Evolutionary conservation across 2,329 filamentous ascomycete species (phyloP).

Genomic region (Phyllosticta paracitricarpa): DNA sequence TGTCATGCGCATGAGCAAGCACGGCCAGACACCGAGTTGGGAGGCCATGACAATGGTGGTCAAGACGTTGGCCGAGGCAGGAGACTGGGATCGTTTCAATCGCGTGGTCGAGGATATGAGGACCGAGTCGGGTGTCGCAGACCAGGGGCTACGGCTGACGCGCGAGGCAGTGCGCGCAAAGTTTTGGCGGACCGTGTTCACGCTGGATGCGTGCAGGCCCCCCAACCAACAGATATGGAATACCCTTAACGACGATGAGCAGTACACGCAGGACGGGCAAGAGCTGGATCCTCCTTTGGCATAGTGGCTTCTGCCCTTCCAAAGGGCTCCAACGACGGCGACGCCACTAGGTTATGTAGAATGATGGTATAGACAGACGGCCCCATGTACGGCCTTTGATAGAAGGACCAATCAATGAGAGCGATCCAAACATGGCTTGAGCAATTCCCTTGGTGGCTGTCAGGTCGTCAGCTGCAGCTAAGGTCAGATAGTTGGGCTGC

Average conservation of each 20-base stretch:
- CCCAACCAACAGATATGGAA: not conserved
- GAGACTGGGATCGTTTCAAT: constrained; percentile 17
- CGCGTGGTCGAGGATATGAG: not conserved
- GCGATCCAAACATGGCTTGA: not conserved
- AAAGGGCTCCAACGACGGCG: not conserved
- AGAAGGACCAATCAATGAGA: not conserved
- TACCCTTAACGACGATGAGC: not conserved
- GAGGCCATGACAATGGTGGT: constrained; percentile 29
- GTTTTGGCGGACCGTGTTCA: constrained; percentile 2
- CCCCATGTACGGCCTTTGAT: not conserved
- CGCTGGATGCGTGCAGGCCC: not conserved
- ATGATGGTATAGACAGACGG: not conserved
- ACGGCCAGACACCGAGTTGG: constrained; percentile 35
- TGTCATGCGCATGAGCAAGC: constrained; percentile 27
- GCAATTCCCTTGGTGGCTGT: not conserved
- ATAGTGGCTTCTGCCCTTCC: not conserved
- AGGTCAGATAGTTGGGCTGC: not conserved
- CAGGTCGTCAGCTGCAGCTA: not conserved
- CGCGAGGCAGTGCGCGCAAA: not conserved
- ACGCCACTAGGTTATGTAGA: not conserved
- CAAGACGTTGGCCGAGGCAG: constrained; percentile 25
- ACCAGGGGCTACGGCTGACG: not conserved
- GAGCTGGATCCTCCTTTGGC: not conserved
- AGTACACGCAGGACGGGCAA: not conserved
- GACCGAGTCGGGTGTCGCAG: not conserved